A percentile compares a stretch with the other conserved stretches of the same genome.
These are phyloP conservation scores for Aureobasidium mangrovei DNA, from an alignment of 2,329 filamentous ascomycete species.

Conservation along the genomic window DNA sequence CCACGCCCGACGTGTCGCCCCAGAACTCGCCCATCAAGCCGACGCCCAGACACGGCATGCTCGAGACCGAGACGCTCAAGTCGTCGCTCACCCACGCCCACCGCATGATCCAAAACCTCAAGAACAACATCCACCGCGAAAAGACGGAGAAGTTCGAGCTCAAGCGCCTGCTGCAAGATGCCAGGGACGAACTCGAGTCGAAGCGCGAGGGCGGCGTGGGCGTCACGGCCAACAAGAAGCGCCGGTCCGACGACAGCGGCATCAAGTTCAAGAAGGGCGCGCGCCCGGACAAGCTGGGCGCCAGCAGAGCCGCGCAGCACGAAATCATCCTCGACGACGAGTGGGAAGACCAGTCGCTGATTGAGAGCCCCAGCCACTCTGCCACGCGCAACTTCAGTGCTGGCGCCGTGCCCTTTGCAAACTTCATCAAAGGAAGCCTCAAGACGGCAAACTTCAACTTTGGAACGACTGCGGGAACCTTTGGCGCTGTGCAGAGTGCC, in stretches of 20 bases:
- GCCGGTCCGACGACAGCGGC: slow-evolving; percentile 47
- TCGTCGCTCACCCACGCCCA: slow-evolving; percentile 91
- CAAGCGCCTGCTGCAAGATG: slow-evolving; percentile 88
- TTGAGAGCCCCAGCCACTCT: slow-evolving; percentile 47
- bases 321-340: slow-evolving; percentile 74
- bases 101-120: slow-evolving; percentile 90
- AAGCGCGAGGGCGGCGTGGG: slow-evolving; percentile 47
- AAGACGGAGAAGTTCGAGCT: slow-evolving; percentile 98
- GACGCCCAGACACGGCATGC: slow-evolving; percentile 78
- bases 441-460: not conserved
- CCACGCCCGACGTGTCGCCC: slow-evolving; percentile 81
- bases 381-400: slow-evolving; percentile 15
- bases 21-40: slow-evolving; percentile 84
- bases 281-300: slow-evolving; percentile 65
- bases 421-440: not conserved
- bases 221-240: slow-evolving; percentile 42
- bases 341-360: slow-evolving; percentile 75
- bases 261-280: slow-evolving; percentile 72
- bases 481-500: slow-evolving; percentile 26
- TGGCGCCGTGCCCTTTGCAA: slow-evolving; percentile 15
- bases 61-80: slow-evolving; percentile 94
- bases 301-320: slow-evolving; percentile 61
- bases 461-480: slow-evolving; percentile 10
- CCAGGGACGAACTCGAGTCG: slow-evolving; percentile 78
- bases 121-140: slow-evolving; percentile 90